These are phyloP conservation scores for Tylopilus intermedius DNA, from an alignment of 768 basidiomycete genomes.

Conservation along the genomic window DNA sequence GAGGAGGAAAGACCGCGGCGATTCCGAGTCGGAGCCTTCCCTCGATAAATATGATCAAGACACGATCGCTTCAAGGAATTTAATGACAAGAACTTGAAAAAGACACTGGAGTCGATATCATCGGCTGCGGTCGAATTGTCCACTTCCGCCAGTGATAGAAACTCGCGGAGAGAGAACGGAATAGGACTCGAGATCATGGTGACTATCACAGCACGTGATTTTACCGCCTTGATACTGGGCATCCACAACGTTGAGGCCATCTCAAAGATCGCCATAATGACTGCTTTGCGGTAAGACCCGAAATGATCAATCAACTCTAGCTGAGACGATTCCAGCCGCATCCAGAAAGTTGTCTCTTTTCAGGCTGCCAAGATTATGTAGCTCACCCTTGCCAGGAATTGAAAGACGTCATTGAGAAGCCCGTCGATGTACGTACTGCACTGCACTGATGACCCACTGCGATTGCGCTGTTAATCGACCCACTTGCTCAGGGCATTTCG, in stretches of 20 bases:
- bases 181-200: too few relatives aligned
- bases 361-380: slow-evolving; percentile 1
- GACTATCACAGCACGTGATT: slow-evolving; percentile 15
- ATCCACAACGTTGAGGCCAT: neutral
- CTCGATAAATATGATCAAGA: neutral
- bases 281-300: slow-evolving; percentile 34
- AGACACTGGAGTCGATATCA: neutral
- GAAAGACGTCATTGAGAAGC: slow-evolving; percentile 52
- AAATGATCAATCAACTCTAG: neutral
- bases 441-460: slow-evolving; percentile 7
- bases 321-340: slow-evolving; percentile 48
- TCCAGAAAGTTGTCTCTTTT: slow-evolving; percentile 56
- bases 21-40: neutral
- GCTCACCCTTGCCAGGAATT: slow-evolving; percentile 52
- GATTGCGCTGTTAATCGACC: slow-evolving; percentile 8
- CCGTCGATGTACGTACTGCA: slow-evolving; percentile 52
- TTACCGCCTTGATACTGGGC: neutral
- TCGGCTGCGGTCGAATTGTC: too few relatives aligned
- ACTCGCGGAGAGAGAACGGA: too few relatives aligned
- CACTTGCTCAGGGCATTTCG: slow-evolving; percentile 47
- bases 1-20: too few relatives aligned
- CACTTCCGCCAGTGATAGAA: too few relatives aligned
- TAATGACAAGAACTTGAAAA: neutral
- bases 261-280: slow-evolving; percentile 26
- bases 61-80: neutral